Base-by-base conservation (phyloP, 2,329 filamentous ascomycete genomes). In the Ophiostoma sp. region DNA sequence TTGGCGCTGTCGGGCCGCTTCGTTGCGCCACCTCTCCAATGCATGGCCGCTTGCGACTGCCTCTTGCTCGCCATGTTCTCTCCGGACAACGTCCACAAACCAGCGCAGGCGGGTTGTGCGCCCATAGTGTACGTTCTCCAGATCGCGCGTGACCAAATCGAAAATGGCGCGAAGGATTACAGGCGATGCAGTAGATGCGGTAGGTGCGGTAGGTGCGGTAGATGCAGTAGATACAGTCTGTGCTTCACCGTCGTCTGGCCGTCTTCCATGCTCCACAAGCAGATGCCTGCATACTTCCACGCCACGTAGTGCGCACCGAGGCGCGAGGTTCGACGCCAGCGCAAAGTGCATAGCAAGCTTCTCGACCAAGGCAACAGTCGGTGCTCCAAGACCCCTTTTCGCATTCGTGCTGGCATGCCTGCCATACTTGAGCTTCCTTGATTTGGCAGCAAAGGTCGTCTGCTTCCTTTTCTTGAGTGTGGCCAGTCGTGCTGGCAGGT, bases 51-150 rank as follows among this genome's bases (percentile, higher is more conserved):
- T 75, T 17, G 72, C 67, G 33, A 67, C 36, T 1, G 75, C 75
- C 20, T 74, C 69, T 10, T 74, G 72, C 0, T 71, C 54, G 17
- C 76, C 75, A 65, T 76, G 73, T 20, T 77, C 73, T 23, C 73
- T 73, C 64, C 75, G 60, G 17, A 82, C 70, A 23, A 80, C 65
- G 27, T 71, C 70, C 33, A 82, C 64, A 68, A 79, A 76, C 79
- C 79, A 81, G 64, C 73, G 73, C 60, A 82, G 71, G 23, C 80
- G 79, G 33, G 72, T 72, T 39, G 76, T 77, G 52, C 78, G 77
- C 4, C 80, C 81, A 27, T 76, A 76, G 36, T 72, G 69, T 52
- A 77, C 77, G n/a, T 75, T 71, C 31, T 71, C 75, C 67, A 82
- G 73, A 68, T 80, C 78, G 71, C 76, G 77, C 7, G 80, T 80